These are phyloP conservation scores for Saccharomyces hybrid DNA, from an alignment of 1,139 yeast species.

Conservation along the genomic window DNA sequence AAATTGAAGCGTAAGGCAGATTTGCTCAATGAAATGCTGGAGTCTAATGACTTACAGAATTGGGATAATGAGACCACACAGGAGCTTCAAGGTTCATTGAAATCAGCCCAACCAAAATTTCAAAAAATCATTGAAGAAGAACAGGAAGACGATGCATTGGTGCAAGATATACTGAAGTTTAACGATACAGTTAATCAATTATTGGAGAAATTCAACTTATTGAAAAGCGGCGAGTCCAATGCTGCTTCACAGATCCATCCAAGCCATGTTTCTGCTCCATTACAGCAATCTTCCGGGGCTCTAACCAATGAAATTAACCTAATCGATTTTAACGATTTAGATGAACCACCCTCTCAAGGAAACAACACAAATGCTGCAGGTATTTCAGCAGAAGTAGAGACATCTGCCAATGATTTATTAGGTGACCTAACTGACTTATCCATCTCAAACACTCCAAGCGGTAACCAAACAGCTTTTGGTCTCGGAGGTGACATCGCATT, in stretches of 20 bases:
- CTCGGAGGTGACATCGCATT: slow-evolving; percentile 37
- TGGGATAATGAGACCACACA: slow-evolving; percentile 58
- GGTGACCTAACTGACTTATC: slow-evolving; percentile 59
- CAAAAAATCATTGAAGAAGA: slow-evolving; percentile 72
- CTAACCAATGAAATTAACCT: slow-evolving; percentile 46
- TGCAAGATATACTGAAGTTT: slow-evolving; percentile 53
- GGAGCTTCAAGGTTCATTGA: slow-evolving; percentile 69
- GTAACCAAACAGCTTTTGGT: slow-evolving; percentile 25
- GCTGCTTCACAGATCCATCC: slow-evolving; percentile 53
- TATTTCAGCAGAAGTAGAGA: slow-evolving; percentile 25
- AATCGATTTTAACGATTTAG: slow-evolving; percentile 72
- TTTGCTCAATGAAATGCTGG: slow-evolving; percentile 77
- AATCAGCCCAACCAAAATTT: slow-evolving; percentile 76
- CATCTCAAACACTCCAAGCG: slow-evolving; percentile 33
- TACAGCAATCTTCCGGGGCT: slow-evolving; percentile 31
- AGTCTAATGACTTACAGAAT: slow-evolving; percentile 45
- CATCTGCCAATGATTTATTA: slow-evolving; percentile 50
- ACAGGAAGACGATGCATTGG: slow-evolving; percentile 56
- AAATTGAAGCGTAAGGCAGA: slow-evolving; percentile 78
- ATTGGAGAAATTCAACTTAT: slow-evolving; percentile 54
- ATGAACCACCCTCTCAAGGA: slow-evolving; percentile 2
- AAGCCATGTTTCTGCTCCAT: slow-evolving; percentile 13
- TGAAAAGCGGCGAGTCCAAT: slow-evolving; percentile 55
- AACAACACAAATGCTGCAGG: slow-evolving; percentile 13
- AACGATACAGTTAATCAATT: slow-evolving; percentile 70